Conservation (phyloP, 1,284 basidiomycete genomes). For the Leucoagaricus sp. region DNA sequence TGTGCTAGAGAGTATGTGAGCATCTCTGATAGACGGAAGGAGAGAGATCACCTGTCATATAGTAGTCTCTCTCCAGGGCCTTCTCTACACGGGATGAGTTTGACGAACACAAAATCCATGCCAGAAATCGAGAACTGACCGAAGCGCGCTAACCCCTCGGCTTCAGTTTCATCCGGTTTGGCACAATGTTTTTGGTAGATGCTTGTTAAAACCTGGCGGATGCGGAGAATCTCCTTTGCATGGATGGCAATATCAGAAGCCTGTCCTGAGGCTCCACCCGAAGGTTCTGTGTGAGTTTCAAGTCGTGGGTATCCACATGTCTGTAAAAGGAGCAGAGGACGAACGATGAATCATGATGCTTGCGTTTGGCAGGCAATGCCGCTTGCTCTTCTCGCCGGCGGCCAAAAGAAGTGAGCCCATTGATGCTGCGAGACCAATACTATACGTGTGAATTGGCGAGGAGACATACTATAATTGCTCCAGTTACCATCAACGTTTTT, state of each 20-base stretch:
- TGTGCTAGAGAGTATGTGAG: constrained; percentile 52
- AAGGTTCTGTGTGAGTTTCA: constrained; percentile 66
- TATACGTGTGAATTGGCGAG: constrained; percentile 92
- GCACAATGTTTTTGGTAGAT: constrained; percentile 86
- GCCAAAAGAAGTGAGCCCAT: constrained; percentile 92
- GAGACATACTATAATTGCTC: constrained; percentile 78
- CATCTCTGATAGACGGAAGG: constrained; percentile 18
- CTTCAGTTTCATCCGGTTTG: constrained; percentile 62
- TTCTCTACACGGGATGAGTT: constrained; percentile 52
- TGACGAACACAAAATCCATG: constrained; percentile 20
- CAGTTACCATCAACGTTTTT: no score
- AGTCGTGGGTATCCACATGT: not conserved
- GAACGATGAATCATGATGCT: constrained; percentile 97
- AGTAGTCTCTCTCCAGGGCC: constrained; percentile 91
- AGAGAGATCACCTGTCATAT: constrained; percentile 75
- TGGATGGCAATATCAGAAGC: constrained; percentile 94
- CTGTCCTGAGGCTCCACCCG: constrained; percentile 90
- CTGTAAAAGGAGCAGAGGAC: constrained; percentile 32
- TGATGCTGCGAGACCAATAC: constrained; percentile 88
- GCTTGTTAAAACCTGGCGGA: constrained; percentile 77
- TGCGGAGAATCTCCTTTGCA: constrained; percentile 89
- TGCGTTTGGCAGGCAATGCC: constrained; percentile 87
- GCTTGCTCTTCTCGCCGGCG: constrained; percentile 84
- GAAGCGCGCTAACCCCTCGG: constrained; percentile 72
- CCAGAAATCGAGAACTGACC: constrained; percentile 49